Evolutionary conservation across 176 grass and related monocot species (phyloP).

Genomic region (Aegilops sharonensis): DNA sequence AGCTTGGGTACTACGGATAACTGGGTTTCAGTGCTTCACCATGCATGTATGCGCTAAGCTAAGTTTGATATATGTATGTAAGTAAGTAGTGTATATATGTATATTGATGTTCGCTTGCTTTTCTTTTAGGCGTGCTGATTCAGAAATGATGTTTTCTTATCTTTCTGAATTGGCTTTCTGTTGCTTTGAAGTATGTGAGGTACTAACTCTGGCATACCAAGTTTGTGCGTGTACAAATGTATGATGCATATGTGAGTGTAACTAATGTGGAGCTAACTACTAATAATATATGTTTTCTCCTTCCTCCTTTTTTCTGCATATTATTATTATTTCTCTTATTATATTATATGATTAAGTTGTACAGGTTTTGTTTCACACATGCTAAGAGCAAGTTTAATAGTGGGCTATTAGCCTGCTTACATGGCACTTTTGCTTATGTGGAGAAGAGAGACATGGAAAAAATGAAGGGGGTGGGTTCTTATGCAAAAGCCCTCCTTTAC

Average conservation of each 20-base stretch:
- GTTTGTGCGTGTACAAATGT: background rate
- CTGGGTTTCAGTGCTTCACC: background rate
- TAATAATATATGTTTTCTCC: background rate
- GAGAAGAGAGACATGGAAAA: too few relatives aligned
- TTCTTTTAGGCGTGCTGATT: conserved; percentile 14
- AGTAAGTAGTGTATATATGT: background rate
- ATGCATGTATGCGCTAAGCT: background rate
- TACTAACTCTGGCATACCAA: background rate
- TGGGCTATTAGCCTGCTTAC: too few relatives aligned
- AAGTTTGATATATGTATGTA: background rate
- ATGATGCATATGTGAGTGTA: background rate
- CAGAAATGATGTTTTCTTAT: conserved; percentile 23
- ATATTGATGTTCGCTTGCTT: background rate
- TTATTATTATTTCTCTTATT: too few relatives aligned
- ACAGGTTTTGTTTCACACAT: too few relatives aligned
- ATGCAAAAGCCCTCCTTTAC: too few relatives aligned
- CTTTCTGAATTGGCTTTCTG: conserved; percentile 20
- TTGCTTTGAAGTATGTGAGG: background rate
- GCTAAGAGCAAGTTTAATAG: too few relatives aligned
- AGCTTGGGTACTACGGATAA: conserved; percentile 22
- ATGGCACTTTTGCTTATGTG: too few relatives aligned
- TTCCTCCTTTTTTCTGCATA: too few relatives aligned
- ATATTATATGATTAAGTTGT: too few relatives aligned
- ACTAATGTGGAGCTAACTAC: background rate
- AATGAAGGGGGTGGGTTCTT: too few relatives aligned